Conservation (phyloP, 495 filamentous ascomycete genomes). For the Glonium stellatum region DNA sequence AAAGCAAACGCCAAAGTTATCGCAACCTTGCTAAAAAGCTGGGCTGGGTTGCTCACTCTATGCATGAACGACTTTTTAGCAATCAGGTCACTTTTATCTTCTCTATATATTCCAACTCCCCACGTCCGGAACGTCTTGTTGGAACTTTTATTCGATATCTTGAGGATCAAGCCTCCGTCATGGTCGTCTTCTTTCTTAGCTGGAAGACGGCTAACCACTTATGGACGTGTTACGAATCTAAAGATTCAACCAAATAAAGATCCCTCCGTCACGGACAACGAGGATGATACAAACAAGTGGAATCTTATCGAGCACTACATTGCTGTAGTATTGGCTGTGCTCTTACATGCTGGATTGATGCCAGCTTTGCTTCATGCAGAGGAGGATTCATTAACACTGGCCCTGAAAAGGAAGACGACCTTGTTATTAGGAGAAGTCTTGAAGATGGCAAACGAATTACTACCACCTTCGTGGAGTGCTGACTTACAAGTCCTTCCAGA, state of each 20-base stretch:
- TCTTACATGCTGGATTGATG: conserved; percentile 76
- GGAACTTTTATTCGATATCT: conserved; percentile 81
- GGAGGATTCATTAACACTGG: conserved; percentile 65
- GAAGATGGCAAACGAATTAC: conserved; percentile 75
- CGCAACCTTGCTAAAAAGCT: conserved; percentile 81
- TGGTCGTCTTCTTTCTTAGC: conserved; percentile 96
- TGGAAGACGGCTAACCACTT: conserved; percentile 82
- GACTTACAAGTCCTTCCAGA: conserved; percentile 78
- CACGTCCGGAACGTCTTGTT: conserved; percentile 59
- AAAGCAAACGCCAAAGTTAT: conserved; percentile 83
- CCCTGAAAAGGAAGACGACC: conserved; percentile 79
- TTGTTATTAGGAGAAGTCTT: conserved; percentile 83
- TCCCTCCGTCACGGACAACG: conserved; percentile 39
- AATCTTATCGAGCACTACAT: conserved; percentile 91
- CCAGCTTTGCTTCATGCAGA: conserved; percentile 57
- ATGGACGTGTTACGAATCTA: conserved; percentile 86
- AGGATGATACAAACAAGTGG: conserved; percentile 62
- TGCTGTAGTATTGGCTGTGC: conserved; percentile 75
- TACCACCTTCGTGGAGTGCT: conserved; percentile 71
- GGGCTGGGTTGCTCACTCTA: conserved; percentile 79
- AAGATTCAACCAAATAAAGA: conserved; percentile 51
- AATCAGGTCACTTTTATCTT: conserved; percentile 71
- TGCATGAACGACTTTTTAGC: conserved; percentile 79
- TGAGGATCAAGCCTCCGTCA: conserved; percentile 89
- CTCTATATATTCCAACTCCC: conserved; percentile 64